A percentile compares a stretch with the other conserved stretches of the same genome.
Conservation (phyloP, 768 basidiomycete species). For the Rhizopogon vinicolor region DNA sequence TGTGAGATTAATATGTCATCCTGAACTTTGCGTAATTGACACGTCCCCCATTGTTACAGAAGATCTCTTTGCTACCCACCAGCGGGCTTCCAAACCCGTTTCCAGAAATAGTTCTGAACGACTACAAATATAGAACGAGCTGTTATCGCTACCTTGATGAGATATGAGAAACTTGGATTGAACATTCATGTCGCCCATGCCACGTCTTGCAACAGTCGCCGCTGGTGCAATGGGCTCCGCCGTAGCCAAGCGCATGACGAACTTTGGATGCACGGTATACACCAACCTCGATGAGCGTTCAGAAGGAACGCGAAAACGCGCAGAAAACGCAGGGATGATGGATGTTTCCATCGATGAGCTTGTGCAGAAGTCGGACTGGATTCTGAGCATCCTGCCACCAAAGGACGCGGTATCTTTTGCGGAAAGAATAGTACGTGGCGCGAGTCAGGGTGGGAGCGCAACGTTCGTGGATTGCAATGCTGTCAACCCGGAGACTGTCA, state of each 20-base stretch:
- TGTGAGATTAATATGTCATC: too few species aligned
- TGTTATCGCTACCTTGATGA: background rate
- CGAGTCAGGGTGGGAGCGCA: too few species aligned
- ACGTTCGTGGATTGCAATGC: slow-evolving; percentile 58
- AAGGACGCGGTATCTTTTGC: slow-evolving; percentile 46
- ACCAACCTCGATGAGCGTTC: slow-evolving; percentile 54
- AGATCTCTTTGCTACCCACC: too few species aligned
- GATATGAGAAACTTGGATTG: background rate
- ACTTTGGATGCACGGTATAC: slow-evolving; percentile 47
- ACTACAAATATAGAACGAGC: background rate
- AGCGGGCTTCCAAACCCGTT: too few species aligned
- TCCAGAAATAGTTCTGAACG: background rate
- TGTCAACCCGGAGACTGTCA: slow-evolving; percentile 46
- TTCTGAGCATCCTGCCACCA: slow-evolving; percentile 58
- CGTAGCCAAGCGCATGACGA: slow-evolving; percentile 42
- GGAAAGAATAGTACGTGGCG: slow-evolving; percentile 14
- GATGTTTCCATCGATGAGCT: slow-evolving; percentile 36
- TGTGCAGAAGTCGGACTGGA: slow-evolving; percentile 32
- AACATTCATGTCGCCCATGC: slow-evolving; percentile 14
- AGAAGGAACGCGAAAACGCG: slow-evolving; percentile 42
- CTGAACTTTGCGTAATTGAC: too few species aligned
- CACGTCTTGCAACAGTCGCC: slow-evolving; percentile 44
- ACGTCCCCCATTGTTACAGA: too few species aligned
- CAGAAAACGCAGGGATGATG: slow-evolving; percentile 46
- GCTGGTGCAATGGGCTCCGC: slow-evolving; percentile 60